These are phyloP conservation scores for Starmerella bombi DNA, from an alignment of 805 yeast genomes.

Conservation along the genomic window DNA sequence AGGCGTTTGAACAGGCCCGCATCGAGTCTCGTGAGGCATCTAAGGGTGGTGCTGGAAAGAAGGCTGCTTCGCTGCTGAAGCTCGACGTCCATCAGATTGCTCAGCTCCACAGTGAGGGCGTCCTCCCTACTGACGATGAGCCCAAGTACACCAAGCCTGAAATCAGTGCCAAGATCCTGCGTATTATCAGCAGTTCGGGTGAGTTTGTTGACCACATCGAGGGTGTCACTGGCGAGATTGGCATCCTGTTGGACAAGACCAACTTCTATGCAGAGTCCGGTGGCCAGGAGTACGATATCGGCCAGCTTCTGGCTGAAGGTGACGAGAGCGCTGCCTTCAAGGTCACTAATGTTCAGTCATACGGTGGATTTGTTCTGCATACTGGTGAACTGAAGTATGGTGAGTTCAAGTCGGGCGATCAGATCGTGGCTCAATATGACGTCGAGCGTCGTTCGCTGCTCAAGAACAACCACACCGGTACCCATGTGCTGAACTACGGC, in stretches of 20 bases:
- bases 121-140: slow-evolving; percentile 74
- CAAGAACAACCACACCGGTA: slow-evolving; percentile 96
- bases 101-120: slow-evolving; percentile 43
- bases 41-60: slow-evolving; percentile 35
- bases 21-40: slow-evolving; percentile 87
- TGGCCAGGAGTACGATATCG: slow-evolving; percentile 96
- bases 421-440: slow-evolving; percentile 74
- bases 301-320: slow-evolving; percentile 82
- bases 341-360: slow-evolving; percentile 81
- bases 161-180: slow-evolving; percentile 54
- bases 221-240: slow-evolving; percentile 40
- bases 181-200: slow-evolving; percentile 47
- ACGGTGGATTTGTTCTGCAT: slow-evolving; percentile 91
- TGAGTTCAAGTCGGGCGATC: slow-evolving; percentile 48
- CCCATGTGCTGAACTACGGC: slow-evolving; percentile 85
- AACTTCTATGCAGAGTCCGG: slow-evolving; percentile 98
- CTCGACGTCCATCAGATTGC: slow-evolving; percentile 86
- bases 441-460: slow-evolving; percentile 92
- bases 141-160: slow-evolving; percentile 56
- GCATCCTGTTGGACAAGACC: slow-evolving; percentile 75
- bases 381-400: slow-evolving; percentile 83
- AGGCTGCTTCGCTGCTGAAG: slow-evolving; percentile 45
- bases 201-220: slow-evolving; percentile 34
- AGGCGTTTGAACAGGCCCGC: slow-evolving; percentile 82
- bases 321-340: slow-evolving; percentile 64